phyloP scores from a whole-genome alignment of 1,139 yeast genomes.

The Debaryomycetaceae sp. region DNA sequence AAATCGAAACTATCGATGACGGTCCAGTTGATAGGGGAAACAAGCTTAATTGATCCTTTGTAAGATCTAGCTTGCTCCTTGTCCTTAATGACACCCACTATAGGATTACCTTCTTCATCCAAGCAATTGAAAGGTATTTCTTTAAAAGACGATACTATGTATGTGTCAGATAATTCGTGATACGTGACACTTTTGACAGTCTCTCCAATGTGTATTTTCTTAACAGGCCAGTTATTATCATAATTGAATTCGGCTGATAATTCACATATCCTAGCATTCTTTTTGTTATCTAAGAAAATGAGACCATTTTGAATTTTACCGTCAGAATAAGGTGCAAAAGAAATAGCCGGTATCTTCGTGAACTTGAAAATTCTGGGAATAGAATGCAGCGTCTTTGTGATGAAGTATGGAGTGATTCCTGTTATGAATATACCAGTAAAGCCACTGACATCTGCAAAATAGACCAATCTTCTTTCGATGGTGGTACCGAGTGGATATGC shows the following conservation, averaged over 20 bases:
- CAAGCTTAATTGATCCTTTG: constrained; percentile 58
- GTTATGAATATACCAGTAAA: constrained; percentile 65
- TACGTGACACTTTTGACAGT: constrained; percentile 70
- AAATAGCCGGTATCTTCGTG: constrained; percentile 59
- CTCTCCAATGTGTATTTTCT: constrained; percentile 51
- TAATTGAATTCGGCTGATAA: constrained; percentile 52
- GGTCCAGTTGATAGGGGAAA: constrained; percentile 76
- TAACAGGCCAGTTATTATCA: constrained; percentile 64
- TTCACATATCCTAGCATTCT: constrained; percentile 69
- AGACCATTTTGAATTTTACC: constrained; percentile 47
- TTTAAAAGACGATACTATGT: constrained; percentile 59
- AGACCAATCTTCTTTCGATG: constrained; percentile 65
- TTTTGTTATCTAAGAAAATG: constrained; percentile 68
- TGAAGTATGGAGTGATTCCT: constrained; percentile 69
- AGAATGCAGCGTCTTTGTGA: constrained; percentile 62
- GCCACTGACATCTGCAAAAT: constrained; percentile 57
- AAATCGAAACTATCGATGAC: constrained; percentile 69
- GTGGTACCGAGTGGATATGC: constrained; percentile 67
- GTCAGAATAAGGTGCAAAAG: constrained; percentile 53
- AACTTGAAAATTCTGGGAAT: constrained; percentile 67
- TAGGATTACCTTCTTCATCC: constrained; percentile 71
- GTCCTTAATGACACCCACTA: constrained; percentile 55
- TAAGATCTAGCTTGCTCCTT: constrained; percentile 51
- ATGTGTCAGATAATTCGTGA: constrained; percentile 67
- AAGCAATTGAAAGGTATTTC: constrained; percentile 61